These are phyloP conservation scores for Alternaria infectoria DNA, from an alignment of 2,329 filamentous ascomycete species.

Conservation along the genomic window DNA sequence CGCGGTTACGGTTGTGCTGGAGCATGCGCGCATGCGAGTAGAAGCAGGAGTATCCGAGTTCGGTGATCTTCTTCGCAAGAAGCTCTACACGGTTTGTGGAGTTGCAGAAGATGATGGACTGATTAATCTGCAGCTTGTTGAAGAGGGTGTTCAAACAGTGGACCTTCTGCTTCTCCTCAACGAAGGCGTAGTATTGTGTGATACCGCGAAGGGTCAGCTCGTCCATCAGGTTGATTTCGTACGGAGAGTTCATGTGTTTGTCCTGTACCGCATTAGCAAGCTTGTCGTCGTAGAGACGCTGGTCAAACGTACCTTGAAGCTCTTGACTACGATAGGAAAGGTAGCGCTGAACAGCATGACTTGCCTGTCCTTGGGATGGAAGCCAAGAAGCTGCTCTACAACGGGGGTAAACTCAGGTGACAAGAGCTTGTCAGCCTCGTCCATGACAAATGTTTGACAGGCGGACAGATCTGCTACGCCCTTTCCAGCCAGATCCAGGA, in stretches of 20 bases:
- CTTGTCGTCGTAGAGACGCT: not conserved
- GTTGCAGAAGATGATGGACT: slow-evolving; percentile 99
- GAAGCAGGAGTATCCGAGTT: slow-evolving; percentile 98
- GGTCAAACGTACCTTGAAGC: slow-evolving; percentile 69
- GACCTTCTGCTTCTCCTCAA: slow-evolving; percentile 99
- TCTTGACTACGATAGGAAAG: slow-evolving; percentile 95
- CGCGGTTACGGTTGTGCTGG: slow-evolving; percentile 93
- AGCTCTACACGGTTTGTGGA: slow-evolving; percentile 98
- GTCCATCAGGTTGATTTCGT: slow-evolving; percentile 99
- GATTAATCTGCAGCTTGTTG: slow-evolving; percentile 98
- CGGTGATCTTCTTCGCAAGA: slow-evolving; percentile 98
- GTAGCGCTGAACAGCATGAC: slow-evolving; percentile 99
- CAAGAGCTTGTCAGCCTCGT: slow-evolving; percentile 97
- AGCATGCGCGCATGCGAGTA: slow-evolving; percentile 99
- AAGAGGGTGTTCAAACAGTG: slow-evolving; percentile 99
- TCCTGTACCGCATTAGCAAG: slow-evolving; percentile 59
- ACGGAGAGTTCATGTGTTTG: slow-evolving; percentile 94
- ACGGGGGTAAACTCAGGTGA: slow-evolving; percentile 97
- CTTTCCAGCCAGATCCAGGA: slow-evolving; percentile 94
- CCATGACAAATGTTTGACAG: slow-evolving; percentile 99
- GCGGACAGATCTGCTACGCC: slow-evolving; percentile 94
- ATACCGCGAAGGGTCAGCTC: slow-evolving; percentile 97
- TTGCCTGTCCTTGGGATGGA: slow-evolving; percentile 96
- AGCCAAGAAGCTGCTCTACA: slow-evolving; percentile 92
- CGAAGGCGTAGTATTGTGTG: slow-evolving; percentile 98